Percentiles rank a stretch among this genome's conserved stretches.
phyloP scores from a whole-genome alignment of 257 asterid genomes.

The Ballota nigra region DNA sequence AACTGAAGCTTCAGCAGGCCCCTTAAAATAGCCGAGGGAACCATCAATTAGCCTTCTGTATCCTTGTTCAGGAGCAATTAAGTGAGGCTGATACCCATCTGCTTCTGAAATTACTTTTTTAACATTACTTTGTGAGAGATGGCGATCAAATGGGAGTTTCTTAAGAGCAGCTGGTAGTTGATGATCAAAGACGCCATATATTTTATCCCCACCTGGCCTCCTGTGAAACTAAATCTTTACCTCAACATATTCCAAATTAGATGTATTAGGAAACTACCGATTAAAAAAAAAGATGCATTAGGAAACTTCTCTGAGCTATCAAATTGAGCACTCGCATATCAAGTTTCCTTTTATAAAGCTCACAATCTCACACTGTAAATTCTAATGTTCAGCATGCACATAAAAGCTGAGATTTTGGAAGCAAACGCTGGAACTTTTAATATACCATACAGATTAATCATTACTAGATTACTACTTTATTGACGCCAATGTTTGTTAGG shows the following conservation, averaged over 20 bases:
- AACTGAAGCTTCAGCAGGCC: constrained; percentile 99
- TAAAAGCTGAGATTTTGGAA: not conserved
- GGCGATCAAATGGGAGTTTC: constrained; percentile 96
- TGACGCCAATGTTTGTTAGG: not conserved
- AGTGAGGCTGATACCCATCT: constrained; percentile 97
- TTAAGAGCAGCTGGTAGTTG: constrained; percentile 92
- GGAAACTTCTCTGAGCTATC: not conserved
- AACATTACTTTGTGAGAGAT: constrained; percentile 82
- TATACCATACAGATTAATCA: not conserved
- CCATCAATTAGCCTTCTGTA: constrained; percentile 95
- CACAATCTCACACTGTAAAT: not conserved
- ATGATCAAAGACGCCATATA: constrained; percentile 91
- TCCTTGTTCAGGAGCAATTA: constrained; percentile 99
- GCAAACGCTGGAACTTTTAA: not conserved
- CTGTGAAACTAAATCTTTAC: constrained; percentile 39
- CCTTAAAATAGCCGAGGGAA: constrained; percentile 91
- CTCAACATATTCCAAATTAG: not conserved
- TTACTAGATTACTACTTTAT: not conserved
- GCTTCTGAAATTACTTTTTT: constrained; percentile 88
- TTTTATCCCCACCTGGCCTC: constrained; percentile 94
- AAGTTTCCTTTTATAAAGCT: not conserved
- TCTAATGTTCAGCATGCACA: not conserved
- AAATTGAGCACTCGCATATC: not conserved
- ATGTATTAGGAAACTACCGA: not conserved
- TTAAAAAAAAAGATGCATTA: too few species aligned